Conservation (phyloP, 1,284 basidiomycete genomes). For the Chondrostereum purpureum region DNA sequence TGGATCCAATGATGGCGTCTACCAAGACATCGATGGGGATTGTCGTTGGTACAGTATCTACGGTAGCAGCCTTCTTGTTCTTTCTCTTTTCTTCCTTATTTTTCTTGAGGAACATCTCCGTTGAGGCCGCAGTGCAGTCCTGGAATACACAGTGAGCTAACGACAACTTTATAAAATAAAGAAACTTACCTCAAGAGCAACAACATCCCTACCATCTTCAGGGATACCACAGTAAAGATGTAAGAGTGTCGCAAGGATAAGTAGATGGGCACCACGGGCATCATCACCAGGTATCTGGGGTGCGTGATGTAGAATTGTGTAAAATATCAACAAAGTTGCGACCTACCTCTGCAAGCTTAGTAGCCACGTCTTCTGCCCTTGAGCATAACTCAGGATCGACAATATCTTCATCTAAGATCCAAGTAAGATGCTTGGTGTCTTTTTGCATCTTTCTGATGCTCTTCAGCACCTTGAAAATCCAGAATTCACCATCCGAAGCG, state of each 20-base stretch:
- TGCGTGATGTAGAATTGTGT: too few relatives aligned
- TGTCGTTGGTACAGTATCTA: constrained; percentile 15
- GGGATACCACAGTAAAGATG: constrained; percentile 61
- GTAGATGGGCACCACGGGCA: constrained; percentile 62
- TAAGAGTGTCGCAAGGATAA: constrained; percentile 64
- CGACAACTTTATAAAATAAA: not conserved
- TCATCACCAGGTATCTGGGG: constrained; percentile 39
- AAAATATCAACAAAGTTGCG: not conserved
- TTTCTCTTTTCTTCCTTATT: constrained; percentile 26
- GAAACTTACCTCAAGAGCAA: constrained; percentile 53
- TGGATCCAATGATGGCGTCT: constrained; percentile 82
- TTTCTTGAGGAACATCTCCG: constrained; percentile 39
- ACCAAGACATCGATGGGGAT: constrained; percentile 73
- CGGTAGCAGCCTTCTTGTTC: constrained; percentile 39
- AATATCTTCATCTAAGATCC: constrained; percentile 50
- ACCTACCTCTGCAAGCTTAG: constrained; percentile 41
- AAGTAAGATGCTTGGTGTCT: constrained; percentile 67
- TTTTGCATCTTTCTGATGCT: constrained; percentile 57
- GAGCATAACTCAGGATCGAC: constrained; percentile 43
- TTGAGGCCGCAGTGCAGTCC: constrained; percentile 48
- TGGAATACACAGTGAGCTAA: constrained; percentile 19
- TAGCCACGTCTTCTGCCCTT: constrained; percentile 41
- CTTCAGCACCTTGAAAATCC: constrained; percentile 68
- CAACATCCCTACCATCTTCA: constrained; percentile 36
- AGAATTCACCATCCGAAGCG: constrained; percentile 70